Conservation (phyloP, 108 stramenopile genomes). For the Licmophora abbreviata region DNA sequence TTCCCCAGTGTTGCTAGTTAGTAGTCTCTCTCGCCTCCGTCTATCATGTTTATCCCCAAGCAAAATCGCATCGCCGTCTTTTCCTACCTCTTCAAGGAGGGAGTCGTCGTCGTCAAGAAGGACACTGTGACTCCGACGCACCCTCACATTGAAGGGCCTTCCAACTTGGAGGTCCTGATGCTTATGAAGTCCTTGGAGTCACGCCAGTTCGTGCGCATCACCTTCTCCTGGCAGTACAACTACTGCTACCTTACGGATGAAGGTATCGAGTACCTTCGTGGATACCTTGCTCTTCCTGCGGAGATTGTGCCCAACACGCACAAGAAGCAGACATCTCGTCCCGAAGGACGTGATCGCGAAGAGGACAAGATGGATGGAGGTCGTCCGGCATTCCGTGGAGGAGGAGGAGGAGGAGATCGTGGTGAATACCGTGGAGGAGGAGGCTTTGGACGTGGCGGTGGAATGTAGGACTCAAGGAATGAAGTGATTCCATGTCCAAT, state of each 20-base stretch:
- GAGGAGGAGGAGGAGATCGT: constrained; percentile 69
- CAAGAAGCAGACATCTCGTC: constrained; percentile 87
- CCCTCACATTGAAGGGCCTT: constrained; percentile 83
- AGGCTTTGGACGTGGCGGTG: constrained; percentile 85
- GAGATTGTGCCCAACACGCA: constrained; percentile 96
- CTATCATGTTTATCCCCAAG: constrained; percentile 94
- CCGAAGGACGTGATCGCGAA: constrained; percentile 84
- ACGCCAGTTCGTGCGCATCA: constrained; percentile 80
- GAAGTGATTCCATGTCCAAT: no score
- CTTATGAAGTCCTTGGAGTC: constrained; percentile 92
- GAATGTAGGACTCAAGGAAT: constrained; percentile 32
- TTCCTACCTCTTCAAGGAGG: constrained; percentile 97
- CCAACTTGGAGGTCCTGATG: constrained; percentile 91
- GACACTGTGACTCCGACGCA: constrained; percentile 86
- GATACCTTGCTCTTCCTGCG: constrained; percentile 88
- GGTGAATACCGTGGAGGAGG: constrained; percentile 59
- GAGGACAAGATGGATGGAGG: constrained; percentile 68
- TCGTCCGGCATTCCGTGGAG: constrained; percentile 75
- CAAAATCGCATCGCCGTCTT: constrained; percentile 96
- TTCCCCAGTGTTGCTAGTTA: background rate
- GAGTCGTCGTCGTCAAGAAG: constrained; percentile 96
- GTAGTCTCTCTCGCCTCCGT: constrained; percentile 1
- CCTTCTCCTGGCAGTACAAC: constrained; percentile 96
- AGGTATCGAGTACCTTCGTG: constrained; percentile 94
- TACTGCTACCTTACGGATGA: constrained; percentile 96